Conservation (phyloP, 352 stramenopile species). For the Phytophthora ramorum region DNA sequence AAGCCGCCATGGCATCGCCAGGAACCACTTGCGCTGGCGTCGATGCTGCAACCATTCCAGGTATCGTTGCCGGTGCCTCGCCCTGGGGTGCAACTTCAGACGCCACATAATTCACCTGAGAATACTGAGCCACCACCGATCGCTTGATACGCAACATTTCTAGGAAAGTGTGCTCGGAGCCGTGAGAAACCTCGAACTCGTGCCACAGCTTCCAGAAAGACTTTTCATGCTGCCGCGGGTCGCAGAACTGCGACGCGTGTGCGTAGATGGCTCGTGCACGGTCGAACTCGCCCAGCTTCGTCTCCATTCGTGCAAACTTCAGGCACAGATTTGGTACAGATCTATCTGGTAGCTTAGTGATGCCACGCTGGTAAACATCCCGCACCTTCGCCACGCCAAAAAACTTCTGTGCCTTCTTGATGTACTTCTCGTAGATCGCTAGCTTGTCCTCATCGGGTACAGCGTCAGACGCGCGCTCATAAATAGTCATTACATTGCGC, state of each 20-base stretch:
- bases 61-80: slow-evolving; percentile 33
- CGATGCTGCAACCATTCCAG: slow-evolving; percentile 65
- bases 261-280: slow-evolving; percentile 95
- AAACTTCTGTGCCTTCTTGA: slow-evolving; percentile 96
- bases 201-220: slow-evolving; percentile 98
- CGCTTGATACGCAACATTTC: slow-evolving; percentile 99
- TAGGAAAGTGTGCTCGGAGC: slow-evolving; percentile 98
- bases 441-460: slow-evolving; percentile 92
- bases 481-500: slow-evolving; percentile 96
- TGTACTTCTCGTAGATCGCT: slow-evolving; percentile 94
- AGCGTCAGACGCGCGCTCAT: slow-evolving; percentile 93
- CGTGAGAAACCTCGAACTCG: slow-evolving; percentile 96
- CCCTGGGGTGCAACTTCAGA: slow-evolving; percentile 81
- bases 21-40: slow-evolving; percentile 38
- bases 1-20: slow-evolving; percentile 89
- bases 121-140: slow-evolving; percentile 96
- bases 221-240: slow-evolving; percentile 93
- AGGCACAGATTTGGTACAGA: slow-evolving; percentile 93
- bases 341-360: slow-evolving; percentile 94
- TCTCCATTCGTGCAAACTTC: slow-evolving; percentile 97
- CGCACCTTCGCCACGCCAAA: slow-evolving; percentile 96
- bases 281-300: slow-evolving; percentile 96
- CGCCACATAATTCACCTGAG: slow-evolving; percentile 97
- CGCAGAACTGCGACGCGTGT: slow-evolving; percentile 97
- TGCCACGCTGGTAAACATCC: slow-evolving; percentile 97